phyloP scores from a whole-genome alignment of 768 basidiomycete genomes.

The Naganishia randhawae region DNA sequence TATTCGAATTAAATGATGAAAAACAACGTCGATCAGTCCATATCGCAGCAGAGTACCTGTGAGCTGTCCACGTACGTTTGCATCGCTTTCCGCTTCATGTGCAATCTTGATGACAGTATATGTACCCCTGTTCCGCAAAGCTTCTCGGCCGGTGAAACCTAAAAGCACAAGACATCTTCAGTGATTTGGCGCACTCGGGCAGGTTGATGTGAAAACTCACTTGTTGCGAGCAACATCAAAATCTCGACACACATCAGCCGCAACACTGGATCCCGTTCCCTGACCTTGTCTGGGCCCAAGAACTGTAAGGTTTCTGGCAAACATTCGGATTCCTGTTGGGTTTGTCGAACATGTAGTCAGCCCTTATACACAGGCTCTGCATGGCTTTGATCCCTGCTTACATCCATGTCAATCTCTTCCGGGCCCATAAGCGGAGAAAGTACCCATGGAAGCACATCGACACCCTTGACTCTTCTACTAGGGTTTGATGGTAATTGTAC shows the following conservation, averaged over 20 bases:
- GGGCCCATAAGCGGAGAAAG: slow-evolving; percentile 88
- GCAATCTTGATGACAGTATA: slow-evolving; percentile 77
- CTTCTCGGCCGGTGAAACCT: slow-evolving; percentile 77
- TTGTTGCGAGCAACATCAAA: slow-evolving; percentile 79
- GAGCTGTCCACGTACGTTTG: slow-evolving; percentile 41
- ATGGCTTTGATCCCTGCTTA: slow-evolving; percentile 49
- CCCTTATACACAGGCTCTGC: not conserved
- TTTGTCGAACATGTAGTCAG: no score
- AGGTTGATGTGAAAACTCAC: slow-evolving; percentile 34
- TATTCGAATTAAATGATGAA: not conserved
- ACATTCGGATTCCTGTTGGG: slow-evolving; percentile 73
- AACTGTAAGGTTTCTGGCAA: slow-evolving; percentile 81
- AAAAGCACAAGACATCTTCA: not conserved
- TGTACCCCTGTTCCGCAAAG: slow-evolving; percentile 71
- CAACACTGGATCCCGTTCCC: slow-evolving; percentile 72
- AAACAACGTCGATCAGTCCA: not conserved
- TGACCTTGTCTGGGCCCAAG: slow-evolving; percentile 73
- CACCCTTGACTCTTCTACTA: slow-evolving; percentile 55
- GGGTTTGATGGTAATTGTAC: slow-evolving; percentile 61
- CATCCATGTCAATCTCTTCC: slow-evolving; percentile 90
- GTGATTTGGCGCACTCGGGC: not conserved
- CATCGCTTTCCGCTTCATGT: slow-evolving; percentile 74
- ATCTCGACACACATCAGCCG: slow-evolving; percentile 85
- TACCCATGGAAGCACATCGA: slow-evolving; percentile 78
- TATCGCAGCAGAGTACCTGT: slow-evolving; percentile 57